Percentiles rank a stretch among this genome's conserved stretches.
Evolutionary conservation across 2,329 filamentous ascomycete genomes (phyloP).

Genomic region (Huntiella savannae): DNA sequence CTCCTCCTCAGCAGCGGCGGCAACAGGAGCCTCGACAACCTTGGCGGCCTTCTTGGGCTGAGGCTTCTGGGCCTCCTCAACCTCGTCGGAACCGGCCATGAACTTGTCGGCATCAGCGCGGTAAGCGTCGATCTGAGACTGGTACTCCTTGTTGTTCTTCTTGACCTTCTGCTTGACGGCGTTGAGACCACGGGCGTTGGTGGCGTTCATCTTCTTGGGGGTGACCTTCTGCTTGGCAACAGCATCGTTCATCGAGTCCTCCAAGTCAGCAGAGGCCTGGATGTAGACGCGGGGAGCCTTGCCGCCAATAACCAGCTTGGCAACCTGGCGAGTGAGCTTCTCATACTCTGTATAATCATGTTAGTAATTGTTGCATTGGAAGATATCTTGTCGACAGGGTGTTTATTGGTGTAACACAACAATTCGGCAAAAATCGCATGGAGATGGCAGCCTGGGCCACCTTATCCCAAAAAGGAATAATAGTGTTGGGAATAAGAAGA

Average conservation of each 20-base stretch:
- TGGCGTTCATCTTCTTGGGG: slow-evolving; percentile 97
- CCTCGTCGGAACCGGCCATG: slow-evolving; percentile 68
- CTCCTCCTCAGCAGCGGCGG: slow-evolving; percentile 25
- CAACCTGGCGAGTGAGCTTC: slow-evolving; percentile 73
- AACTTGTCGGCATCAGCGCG: slow-evolving; percentile 67
- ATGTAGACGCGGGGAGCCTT: slow-evolving; percentile 82
- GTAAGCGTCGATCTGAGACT: slow-evolving; percentile 72
- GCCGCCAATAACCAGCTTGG: slow-evolving; percentile 58
- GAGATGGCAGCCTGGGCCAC: no score
- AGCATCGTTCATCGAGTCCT: slow-evolving; percentile 86
- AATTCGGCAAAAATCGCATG: no score
- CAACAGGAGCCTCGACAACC: slow-evolving; percentile 28
- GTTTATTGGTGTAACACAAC: no score
- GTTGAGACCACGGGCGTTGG: slow-evolving; percentile 82
- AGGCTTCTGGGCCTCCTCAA: slow-evolving; percentile 24
- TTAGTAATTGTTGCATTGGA: background rate
- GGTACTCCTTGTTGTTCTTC: slow-evolving; percentile 95
- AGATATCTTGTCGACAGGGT: background rate
- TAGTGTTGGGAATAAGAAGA: background rate
- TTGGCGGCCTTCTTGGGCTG: slow-evolving; percentile 24
- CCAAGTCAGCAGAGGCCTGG: slow-evolving; percentile 79
- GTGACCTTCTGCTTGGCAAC: slow-evolving; percentile 90
- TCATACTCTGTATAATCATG: slow-evolving; percentile 52
- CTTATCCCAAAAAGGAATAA: no score
- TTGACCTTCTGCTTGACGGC: slow-evolving; percentile 95